Conservation (phyloP, 2,329 filamentous ascomycete genomes). For the Mycosphaerella sp. region DNA sequence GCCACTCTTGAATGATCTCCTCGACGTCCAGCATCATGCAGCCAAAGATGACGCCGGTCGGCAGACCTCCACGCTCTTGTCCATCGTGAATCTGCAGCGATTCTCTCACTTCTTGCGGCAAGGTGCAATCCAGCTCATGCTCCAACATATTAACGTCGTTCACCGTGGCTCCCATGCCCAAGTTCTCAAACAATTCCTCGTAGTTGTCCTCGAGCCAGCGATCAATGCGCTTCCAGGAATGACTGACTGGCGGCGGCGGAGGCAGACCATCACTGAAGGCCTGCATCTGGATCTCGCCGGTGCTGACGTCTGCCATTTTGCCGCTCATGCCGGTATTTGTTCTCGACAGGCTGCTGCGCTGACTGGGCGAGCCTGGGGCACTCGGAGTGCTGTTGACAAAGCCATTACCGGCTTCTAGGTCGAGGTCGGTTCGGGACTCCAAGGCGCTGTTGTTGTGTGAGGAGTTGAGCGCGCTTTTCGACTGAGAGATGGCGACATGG, state of each 20-base stretch:
- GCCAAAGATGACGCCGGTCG: constrained; percentile 87
- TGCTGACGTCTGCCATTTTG: constrained; percentile 63
- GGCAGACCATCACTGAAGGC: constrained; percentile 87
- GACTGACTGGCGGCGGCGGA: constrained; percentile 75
- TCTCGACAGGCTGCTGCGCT: constrained; percentile 60
- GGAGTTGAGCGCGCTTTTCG: constrained; percentile 74
- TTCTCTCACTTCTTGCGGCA: constrained; percentile 89
- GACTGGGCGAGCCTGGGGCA: constrained; percentile 80
- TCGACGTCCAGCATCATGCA: constrained; percentile 97
- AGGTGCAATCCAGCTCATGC: constrained; percentile 87
- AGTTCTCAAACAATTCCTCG: constrained; percentile 85
- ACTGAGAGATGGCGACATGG: constrained; percentile 76
- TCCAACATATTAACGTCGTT: constrained; percentile 98
- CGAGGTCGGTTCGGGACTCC: constrained; percentile 81
- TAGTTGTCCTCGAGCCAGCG: constrained; percentile 93
- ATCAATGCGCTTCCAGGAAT: constrained; percentile 94
- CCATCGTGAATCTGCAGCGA: constrained; percentile 88
- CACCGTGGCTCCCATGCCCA: constrained; percentile 82
- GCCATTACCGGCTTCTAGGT: constrained; percentile 53
- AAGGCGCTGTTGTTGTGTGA: constrained; percentile 70
- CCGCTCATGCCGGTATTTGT: constrained; percentile 37
- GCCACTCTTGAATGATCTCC: constrained; percentile 96
- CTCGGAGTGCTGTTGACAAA: constrained; percentile 57
- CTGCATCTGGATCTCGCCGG: constrained; percentile 91
- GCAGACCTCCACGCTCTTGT: constrained; percentile 87